Conservation (phyloP, 2,329 filamentous ascomycete genomes). For the Domatiomyces catenatus region DNA sequence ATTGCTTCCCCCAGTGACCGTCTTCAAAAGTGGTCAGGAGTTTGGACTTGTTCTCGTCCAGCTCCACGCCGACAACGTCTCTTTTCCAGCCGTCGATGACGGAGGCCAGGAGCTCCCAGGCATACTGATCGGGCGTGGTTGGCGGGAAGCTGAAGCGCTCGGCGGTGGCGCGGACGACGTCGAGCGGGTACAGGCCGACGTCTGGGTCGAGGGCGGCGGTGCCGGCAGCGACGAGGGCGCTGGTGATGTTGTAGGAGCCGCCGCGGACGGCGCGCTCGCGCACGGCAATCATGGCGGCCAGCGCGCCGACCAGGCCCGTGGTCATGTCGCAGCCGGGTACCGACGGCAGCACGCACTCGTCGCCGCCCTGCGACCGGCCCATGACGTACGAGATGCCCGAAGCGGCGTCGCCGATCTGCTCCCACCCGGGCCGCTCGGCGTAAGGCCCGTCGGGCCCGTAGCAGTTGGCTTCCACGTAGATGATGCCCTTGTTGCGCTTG, state of each 20-base stretch:
- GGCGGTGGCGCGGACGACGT: constrained; percentile 11
- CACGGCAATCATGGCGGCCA: constrained; percentile 49
- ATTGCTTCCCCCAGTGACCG: too few species aligned
- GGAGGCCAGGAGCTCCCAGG: not conserved
- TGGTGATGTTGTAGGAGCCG: constrained; percentile 28
- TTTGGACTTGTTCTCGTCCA: too few species aligned
- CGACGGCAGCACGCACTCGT: constrained; percentile 26
- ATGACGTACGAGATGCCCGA: constrained; percentile 24
- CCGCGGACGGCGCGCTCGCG: constrained; percentile 46
- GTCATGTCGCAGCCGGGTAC: constrained; percentile 47
- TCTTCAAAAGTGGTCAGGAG: too few species aligned
- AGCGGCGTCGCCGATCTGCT: constrained; percentile 34
- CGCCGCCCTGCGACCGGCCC: constrained; percentile 21
- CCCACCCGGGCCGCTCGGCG: constrained; percentile 32
- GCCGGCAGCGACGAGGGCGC: constrained; percentile 21
- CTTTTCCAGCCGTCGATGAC: too few species aligned
- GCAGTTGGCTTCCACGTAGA: constrained; percentile 37
- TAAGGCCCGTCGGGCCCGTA: constrained; percentile 35
- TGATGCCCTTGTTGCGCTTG: constrained; percentile 27
- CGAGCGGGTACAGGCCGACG: constrained; percentile 22
- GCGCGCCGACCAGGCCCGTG: constrained; percentile 55
- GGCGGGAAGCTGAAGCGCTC: constrained; percentile 9
- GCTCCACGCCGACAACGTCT: too few species aligned
- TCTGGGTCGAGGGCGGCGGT: constrained; percentile 20
- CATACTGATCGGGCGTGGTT: constrained; percentile 14